Conservation (phyloP, 805 yeast genomes). For the Pichia sporocuriosa region DNA sequence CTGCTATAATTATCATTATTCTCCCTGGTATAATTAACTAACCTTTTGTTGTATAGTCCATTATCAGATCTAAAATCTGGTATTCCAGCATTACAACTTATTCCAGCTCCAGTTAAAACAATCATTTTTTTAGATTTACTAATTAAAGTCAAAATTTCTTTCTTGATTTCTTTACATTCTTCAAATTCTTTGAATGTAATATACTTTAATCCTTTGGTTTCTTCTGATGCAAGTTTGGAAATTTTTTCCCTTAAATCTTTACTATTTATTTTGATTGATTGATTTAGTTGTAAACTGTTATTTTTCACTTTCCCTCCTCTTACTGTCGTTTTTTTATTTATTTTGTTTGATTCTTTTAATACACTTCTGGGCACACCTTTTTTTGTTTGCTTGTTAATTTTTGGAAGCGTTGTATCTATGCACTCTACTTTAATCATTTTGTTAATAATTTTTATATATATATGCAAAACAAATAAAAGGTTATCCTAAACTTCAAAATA, state of each 20-base stretch:
- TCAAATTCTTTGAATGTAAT: conserved; percentile 6
- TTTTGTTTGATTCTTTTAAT: background rate
- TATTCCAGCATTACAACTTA: conserved; percentile 93
- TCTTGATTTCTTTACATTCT: background rate
- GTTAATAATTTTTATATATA: too few species aligned
- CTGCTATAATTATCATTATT: too few species aligned
- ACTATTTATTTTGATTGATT: background rate
- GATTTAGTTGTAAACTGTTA: background rate
- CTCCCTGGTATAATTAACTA: conserved; percentile 51
- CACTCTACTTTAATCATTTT: background rate
- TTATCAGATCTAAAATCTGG: conserved; percentile 87
- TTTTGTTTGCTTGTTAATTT: too few species aligned
- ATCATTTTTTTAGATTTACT: conserved; percentile 49
- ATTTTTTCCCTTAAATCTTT: conserved; percentile 5
- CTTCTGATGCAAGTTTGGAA: conserved; percentile 1
- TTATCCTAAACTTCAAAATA: too few species aligned
- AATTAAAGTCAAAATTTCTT: conserved; percentile 35
- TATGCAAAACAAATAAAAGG: too few species aligned
- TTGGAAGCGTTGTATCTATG: too few species aligned
- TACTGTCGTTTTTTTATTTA: background rate
- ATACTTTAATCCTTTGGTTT: conserved; percentile 5
- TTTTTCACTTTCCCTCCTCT: background rate
- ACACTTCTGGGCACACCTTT: background rate
- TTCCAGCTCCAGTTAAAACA: conserved; percentile 90
- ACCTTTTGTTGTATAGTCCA: conserved; percentile 59